Percentiles rank a stretch among this genome's conserved stretches.
phyloP scores from a whole-genome alignment of 106 monocot genomes.

The Dendrobium nobile region DNA sequence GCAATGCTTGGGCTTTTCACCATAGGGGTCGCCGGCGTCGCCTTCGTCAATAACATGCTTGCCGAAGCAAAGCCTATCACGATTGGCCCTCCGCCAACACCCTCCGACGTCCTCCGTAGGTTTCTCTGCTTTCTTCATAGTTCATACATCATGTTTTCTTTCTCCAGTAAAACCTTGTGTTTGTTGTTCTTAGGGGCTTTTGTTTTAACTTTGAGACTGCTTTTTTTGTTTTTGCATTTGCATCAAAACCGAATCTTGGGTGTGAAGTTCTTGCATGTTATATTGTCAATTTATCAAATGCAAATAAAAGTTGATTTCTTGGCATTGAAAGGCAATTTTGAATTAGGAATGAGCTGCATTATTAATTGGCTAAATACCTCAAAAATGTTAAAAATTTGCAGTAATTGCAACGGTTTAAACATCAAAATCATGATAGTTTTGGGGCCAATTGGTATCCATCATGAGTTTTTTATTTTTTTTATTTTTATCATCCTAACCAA shows the following conservation, averaged over 20 bases:
- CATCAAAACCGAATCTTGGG: background rate
- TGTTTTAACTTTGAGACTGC: no score
- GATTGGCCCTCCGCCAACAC: slow-evolving; percentile 74
- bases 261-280: background rate
- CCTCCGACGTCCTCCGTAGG: slow-evolving; percentile 86
- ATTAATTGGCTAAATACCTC: background rate
- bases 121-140: background rate
- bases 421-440: background rate
- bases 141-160: no score
- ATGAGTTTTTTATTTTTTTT: no score
- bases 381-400: background rate
- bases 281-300: background rate
- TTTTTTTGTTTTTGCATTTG: background rate
- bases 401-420: background rate
- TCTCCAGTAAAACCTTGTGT: no score
- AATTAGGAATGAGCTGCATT: background rate
- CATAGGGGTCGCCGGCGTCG: slow-evolving; percentile 45
- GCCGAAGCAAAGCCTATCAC: slow-evolving; percentile 70
- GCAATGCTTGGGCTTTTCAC: slow-evolving; percentile 62
- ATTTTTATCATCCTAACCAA: background rate
- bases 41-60: slow-evolving; percentile 61
- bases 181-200: no score
- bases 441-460: background rate
- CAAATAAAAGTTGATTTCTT: background rate
- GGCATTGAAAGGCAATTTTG: background rate